phyloP scores from a whole-genome alignment of 1,284 basidiomycete genomes.

The Pisolithus thermaeus region DNA sequence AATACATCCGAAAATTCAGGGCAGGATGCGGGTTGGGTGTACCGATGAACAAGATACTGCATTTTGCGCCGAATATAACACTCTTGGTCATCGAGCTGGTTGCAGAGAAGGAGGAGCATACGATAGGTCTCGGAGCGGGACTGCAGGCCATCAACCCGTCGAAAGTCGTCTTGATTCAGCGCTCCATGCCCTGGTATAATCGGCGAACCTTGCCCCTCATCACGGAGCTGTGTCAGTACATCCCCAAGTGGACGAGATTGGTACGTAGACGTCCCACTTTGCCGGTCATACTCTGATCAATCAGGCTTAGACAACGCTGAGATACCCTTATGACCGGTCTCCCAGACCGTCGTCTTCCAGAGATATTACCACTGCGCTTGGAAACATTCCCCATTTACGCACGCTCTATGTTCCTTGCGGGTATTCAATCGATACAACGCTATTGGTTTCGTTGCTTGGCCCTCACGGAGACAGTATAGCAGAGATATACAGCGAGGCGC shows the following conservation, averaged over 20 bases:
- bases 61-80: neutral
- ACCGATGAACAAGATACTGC: neutral
- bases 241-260: neutral
- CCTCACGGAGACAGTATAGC: neutral
- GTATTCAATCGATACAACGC: neutral
- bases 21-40: neutral
- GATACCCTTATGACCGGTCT: slow-evolving; percentile 1
- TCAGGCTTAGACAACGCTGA: neutral
- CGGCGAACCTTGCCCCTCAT: neutral
- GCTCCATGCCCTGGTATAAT: neutral
- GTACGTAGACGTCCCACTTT: neutral
- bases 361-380: neutral
- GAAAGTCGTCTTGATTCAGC: neutral
- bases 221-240: neutral
- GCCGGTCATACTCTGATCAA: neutral
- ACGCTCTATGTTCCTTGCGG: slow-evolving; percentile 1
- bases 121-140: neutral
- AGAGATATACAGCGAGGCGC: neutral
- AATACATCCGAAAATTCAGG: neutral
- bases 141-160: neutral
- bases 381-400: neutral
- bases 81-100: neutral
- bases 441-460: neutral
- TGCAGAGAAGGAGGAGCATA: neutral
- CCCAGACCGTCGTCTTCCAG: neutral